Evolutionary conservation across 1,284 basidiomycete species (phyloP), one percentile per base, ranked within the genome.

Genomic region (Moesziomyces sp.): DNA sequence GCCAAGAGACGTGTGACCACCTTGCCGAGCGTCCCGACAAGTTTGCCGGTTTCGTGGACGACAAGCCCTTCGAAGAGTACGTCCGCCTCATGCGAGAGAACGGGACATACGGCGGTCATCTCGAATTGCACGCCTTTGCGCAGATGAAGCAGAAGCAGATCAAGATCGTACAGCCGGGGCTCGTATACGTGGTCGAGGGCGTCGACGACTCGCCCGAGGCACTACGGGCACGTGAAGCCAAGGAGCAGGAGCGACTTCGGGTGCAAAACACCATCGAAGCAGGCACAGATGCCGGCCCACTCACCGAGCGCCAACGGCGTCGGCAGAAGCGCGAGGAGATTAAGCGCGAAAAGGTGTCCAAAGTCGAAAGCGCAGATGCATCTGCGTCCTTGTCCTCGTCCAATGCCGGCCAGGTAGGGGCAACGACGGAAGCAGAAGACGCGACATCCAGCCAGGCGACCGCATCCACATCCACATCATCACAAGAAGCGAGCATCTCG

Each of bases 41-140:
- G 28, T 96, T 94, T 83, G 91, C 90, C 62, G 91, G 91, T 6
- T 96, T 96, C 82, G 92, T 94, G 42, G 93, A 96, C 81, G 92
- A 92, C 77, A 87, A 91, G 52, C 78, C 82, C 18, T 83, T 82
- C 24, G 77, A 78, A 38, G 72, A 74, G 38, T 83, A 83, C 53
- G 70, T 83, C n/a, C 60, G 61, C 3, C 56, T 63, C 9, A 64
- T 82, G 84, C 70, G 84, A 40, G 69, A 78, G 44, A 63, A 81
- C 90, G 93, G 90, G 28, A 94, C 93, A 0, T 96, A 95, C 74
- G 94, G 93, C 43, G 93, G 93, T 0, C 93, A 96, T 84, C 88
- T 96, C 76, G 94, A 96, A 83, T 87, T 96, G 10, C 91, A 91
- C 16, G 93, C 93, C 0, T 96, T 94, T 83, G 91, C 94, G 3